Evolutionary conservation across 1,284 basidiomycete genomes (phyloP), one percentile per base, ranked within the genome.

Genomic region (Ustilago sp.): DNA sequence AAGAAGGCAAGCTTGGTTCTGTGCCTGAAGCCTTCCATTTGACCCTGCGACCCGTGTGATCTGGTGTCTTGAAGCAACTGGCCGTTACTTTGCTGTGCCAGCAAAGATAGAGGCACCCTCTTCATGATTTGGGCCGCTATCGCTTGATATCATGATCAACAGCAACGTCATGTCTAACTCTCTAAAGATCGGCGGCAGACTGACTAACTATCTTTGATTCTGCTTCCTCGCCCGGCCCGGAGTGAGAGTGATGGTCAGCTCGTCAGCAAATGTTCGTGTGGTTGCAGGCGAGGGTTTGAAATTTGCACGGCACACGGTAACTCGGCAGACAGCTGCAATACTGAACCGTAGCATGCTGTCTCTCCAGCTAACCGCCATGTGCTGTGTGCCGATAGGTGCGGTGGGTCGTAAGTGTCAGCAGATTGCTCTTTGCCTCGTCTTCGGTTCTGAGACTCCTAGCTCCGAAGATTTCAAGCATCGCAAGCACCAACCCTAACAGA

Each of bases 261-360:
- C 54, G 59, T 61, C 59, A 53, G 50, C 50, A 61, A 61, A 53
- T 7, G 38, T 52, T 53, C 31, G 3, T 12, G 28, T 32, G 23
- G 32, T 31, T 38, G 19, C 13, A 8, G 34, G 36, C 53, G 8
- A 32, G 23, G 41, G 53, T 55, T 41, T 41, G 48, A 34, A 34
- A 32, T 48, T 19, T 45, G 43, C 17, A 45, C 43, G n/a, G 43
- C 43, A 19, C n/a, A 45, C 1, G 11, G 5, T 19, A 8, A 19
- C 32, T 38, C 59, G 59, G 59, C 59, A 53, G 48, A 39, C 50
- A 34, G 53, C 53, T 13, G n/a, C 23, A 11, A 9, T 45, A 13
- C 43, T 19, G 43, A 11, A 19, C 43, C 43, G 43, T 45, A 45
- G 43, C 7, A 19, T 45, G 39, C 8, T 38, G 9, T 41, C 39